These are phyloP conservation scores for Solanum chmielewskii DNA, from an alignment of 257 asterid species.

Conservation along the genomic window DNA sequence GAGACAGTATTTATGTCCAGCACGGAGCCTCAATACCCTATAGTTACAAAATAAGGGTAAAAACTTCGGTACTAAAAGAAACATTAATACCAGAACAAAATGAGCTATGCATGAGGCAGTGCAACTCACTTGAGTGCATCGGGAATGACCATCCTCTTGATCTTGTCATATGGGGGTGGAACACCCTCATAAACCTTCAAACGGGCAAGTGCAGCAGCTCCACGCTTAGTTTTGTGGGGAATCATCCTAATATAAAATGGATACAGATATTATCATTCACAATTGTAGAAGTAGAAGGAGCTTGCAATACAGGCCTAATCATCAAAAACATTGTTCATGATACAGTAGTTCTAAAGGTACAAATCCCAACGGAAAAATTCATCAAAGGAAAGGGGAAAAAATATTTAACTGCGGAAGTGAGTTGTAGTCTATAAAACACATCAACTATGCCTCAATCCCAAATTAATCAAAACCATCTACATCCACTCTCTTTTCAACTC, in stretches of 20 bases:
- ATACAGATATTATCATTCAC: neutral
- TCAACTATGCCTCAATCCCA: neutral
- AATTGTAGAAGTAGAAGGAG: neutral
- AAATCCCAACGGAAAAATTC: neutral
- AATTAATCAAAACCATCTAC: neutral
- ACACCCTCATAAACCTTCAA: conserved; percentile 51
- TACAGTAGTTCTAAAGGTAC: neutral
- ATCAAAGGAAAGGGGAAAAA: neutral
- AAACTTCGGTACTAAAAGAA: neutral
- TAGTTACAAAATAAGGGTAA: neutral
- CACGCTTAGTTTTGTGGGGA: conserved; percentile 54
- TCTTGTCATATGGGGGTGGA: conserved; percentile 50
- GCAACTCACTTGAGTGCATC: conserved; percentile 48
- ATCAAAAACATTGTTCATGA: neutral
- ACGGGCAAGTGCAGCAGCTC: conserved; percentile 55
- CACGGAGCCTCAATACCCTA: neutral
- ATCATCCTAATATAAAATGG: conserved; percentile 25
- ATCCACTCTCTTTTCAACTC: neutral
- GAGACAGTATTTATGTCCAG: neutral
- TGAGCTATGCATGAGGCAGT: neutral
- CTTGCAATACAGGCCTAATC: neutral
- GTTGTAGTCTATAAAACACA: neutral
- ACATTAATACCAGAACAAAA: neutral
- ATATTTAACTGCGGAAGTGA: neutral
- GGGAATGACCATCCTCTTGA: conserved; percentile 49